Conservation (phyloP, 2,329 filamentous ascomycete genomes). For the Xylaria multiplex region DNA sequence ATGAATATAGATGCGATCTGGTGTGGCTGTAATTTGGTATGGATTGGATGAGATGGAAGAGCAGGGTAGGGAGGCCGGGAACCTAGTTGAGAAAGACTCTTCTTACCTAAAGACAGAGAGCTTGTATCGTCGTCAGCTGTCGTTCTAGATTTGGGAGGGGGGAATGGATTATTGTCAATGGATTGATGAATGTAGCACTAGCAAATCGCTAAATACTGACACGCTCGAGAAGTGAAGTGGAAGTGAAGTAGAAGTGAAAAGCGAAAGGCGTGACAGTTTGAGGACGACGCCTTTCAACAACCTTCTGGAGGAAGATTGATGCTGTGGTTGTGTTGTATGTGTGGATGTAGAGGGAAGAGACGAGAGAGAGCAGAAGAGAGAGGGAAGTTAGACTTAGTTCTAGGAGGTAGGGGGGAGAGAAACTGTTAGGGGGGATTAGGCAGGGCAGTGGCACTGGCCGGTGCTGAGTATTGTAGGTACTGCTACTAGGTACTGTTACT, state of each 20-base stretch:
- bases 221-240: neutral
- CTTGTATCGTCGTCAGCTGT: constrained; percentile 23
- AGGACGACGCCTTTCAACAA: constrained; percentile 37
- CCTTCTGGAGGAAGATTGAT: constrained; percentile 31
- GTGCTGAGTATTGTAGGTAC: neutral
- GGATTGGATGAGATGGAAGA: constrained; percentile 5
- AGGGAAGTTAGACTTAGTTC: constrained; percentile 30
- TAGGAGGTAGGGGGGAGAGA: constrained; percentile 25
- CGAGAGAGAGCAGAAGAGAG: constrained; percentile 37
- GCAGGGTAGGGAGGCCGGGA: constrained; percentile 14
- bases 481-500: too few species aligned
- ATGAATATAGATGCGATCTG: neutral
- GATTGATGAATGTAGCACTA: constrained; percentile 20
- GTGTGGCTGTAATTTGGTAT: neutral
- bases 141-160: constrained; percentile 1
- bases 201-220: constrained; percentile 2
- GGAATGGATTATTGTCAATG: constrained; percentile 1
- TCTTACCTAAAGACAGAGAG: constrained; percentile 29
- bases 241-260: constrained; percentile 15
- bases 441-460: constrained; percentile 16
- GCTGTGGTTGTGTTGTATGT: constrained; percentile 24
- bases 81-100: constrained; percentile 15
- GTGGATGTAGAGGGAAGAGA: constrained; percentile 37
- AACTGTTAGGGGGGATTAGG: neutral
- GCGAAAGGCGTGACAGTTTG: constrained; percentile 31